Conservation (phyloP, 2,329 filamentous ascomycete species). For the Arthrocladium fulminans region DNA sequence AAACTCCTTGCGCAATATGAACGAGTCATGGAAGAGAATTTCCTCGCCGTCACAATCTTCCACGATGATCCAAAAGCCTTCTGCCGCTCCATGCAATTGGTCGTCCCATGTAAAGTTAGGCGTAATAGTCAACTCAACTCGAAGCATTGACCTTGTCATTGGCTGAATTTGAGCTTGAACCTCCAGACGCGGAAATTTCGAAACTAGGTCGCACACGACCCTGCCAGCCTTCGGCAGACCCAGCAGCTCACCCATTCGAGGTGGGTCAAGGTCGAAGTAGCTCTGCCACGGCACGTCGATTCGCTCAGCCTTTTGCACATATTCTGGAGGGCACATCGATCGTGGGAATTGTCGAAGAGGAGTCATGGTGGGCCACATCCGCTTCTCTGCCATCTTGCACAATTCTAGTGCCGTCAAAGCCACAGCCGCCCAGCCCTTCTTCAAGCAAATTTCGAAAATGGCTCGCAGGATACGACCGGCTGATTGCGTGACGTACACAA, state of each 20-base stretch:
- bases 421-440: conserved; percentile 91
- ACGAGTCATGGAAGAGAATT: conserved; percentile 88
- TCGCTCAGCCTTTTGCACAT: conserved; percentile 84
- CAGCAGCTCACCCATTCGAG: conserved; percentile 88
- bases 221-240: conserved; percentile 83
- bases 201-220: conserved; percentile 73
- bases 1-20: conserved; percentile 83
- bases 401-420: conserved; percentile 86
- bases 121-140: conserved; percentile 80
- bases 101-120: conserved; percentile 97
- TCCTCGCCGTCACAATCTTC: conserved; percentile 97
- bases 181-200: conserved; percentile 88
- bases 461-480: conserved; percentile 91
- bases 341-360: conserved; percentile 78
- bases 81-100: conserved; percentile 71
- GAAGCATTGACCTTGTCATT: conserved; percentile 85
- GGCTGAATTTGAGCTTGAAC: conserved; percentile 91
- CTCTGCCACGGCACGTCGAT: conserved; percentile 89
- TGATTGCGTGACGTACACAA: conserved; percentile 97
- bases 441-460: conserved; percentile 93
- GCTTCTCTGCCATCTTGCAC: conserved; percentile 98
- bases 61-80: conserved; percentile 94
- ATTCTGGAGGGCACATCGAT: conserved; percentile 63
- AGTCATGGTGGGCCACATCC: conserved; percentile 99
- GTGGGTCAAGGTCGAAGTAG: conserved; percentile 94